phyloP scores from a whole-genome alignment of 2,329 filamentous ascomycete species.

The Septoria petroselini region DNA sequence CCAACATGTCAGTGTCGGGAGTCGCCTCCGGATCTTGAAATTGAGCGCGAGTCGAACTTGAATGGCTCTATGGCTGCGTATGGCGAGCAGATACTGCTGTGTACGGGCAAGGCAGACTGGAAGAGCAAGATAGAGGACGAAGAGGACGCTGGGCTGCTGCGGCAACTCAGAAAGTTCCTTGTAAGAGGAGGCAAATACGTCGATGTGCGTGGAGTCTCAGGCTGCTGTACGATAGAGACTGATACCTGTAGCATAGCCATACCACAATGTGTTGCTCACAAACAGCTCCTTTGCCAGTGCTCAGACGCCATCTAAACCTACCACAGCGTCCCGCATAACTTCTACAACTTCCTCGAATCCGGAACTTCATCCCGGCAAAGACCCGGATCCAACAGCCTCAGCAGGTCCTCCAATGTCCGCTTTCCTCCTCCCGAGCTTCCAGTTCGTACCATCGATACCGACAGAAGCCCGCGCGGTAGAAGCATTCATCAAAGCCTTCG shows the following conservation, averaged over 20 bases:
- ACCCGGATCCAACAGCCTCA: conserved; percentile 29
- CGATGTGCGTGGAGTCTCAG: conserved; percentile 42
- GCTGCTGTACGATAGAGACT: conserved; percentile 17
- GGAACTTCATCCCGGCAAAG: conserved; percentile 18
- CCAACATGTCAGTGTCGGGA: conserved; percentile 73
- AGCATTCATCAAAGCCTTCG: conserved; percentile 60
- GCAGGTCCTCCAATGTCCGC: conserved; percentile 53
- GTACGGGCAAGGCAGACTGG: conserved; percentile 79
- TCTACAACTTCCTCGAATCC: conserved; percentile 10
- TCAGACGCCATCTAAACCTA: conserved; percentile 15
- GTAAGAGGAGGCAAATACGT: conserved; percentile 44
- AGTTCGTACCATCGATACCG: conserved; percentile 70
- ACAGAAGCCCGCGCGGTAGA: conserved; percentile 55
- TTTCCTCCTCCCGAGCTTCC: conserved; percentile 79
- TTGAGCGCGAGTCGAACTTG: conserved; percentile 68
- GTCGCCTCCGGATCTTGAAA: conserved; percentile 64
- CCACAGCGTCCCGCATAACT: background rate
- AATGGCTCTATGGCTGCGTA: conserved; percentile 77
- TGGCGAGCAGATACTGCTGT: conserved; percentile 77
- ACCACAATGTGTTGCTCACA: conserved; percentile 73
- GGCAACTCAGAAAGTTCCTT: conserved; percentile 62
- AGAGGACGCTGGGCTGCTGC: conserved; percentile 57
- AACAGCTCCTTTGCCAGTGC: conserved; percentile 69
- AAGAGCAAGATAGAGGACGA: conserved; percentile 80
- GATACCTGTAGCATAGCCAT: conserved; percentile 58